A percentile compares a stretch with the other conserved stretches of the same genome.
These are phyloP conservation scores for Pelargonium nanum DNA, from an alignment of 345 rosid species.

Conservation along the genomic window DNA sequence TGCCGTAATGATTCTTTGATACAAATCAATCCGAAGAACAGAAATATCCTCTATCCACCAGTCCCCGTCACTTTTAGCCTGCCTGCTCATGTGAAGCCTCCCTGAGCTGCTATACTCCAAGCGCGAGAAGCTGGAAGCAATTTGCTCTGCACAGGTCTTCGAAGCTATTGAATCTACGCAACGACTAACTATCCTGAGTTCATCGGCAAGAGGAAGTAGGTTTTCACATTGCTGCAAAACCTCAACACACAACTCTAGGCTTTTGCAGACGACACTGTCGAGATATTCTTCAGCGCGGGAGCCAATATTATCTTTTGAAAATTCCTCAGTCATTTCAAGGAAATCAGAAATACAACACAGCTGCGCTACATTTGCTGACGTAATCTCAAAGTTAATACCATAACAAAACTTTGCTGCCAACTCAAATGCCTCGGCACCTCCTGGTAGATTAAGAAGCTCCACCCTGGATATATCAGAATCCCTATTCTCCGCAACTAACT, in stretches of 20 bases:
- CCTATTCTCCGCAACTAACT: constrained; percentile 75
- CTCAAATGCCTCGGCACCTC: constrained; percentile 77
- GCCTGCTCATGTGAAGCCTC: constrained; percentile 87
- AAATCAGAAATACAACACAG: constrained; percentile 71
- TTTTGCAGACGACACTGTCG: constrained; percentile 74
- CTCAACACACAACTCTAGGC: constrained; percentile 75
- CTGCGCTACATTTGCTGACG: constrained; percentile 79
- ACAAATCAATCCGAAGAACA: constrained; percentile 68
- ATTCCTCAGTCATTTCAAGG: constrained; percentile 93
- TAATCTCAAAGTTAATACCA: constrained; percentile 83
- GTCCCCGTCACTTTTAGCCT: constrained; percentile 65
- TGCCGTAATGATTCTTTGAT: constrained; percentile 69
- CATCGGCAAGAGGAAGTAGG: constrained; percentile 89
- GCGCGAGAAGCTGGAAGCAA: constrained; percentile 89
- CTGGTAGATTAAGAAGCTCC: constrained; percentile 86
- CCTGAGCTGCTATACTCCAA: constrained; percentile 97
- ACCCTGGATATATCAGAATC: constrained; percentile 80
- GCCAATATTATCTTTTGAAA: constrained; percentile 72
- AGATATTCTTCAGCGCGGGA: constrained; percentile 90
- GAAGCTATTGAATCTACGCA: constrained; percentile 92
- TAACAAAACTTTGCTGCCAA: constrained; percentile 92
- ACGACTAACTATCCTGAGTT: constrained; percentile 60
- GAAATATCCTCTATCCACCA: constrained; percentile 98
- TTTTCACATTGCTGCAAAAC: constrained; percentile 82
- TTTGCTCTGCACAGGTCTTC: constrained; percentile 83